These are phyloP conservation scores for Aspergillus pseudotamarii DNA, from an alignment of 2,329 filamentous ascomycete genomes.

Conservation along the genomic window DNA sequence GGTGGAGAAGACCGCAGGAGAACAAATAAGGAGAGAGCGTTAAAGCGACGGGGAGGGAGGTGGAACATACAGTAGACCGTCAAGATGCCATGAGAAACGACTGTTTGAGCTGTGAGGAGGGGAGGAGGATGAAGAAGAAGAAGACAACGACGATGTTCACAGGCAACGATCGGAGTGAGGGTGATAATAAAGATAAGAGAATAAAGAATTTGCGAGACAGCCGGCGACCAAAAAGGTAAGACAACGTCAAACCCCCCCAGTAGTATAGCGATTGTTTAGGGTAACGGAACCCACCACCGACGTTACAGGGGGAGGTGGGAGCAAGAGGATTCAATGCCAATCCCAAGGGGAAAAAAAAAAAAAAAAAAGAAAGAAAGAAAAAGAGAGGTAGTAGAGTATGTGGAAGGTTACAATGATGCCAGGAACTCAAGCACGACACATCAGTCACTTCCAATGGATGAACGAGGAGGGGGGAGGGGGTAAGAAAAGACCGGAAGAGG, in stretches of 20 bases:
- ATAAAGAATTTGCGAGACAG: not conserved
- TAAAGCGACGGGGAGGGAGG: slow-evolving; percentile 17
- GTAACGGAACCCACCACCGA: not conserved
- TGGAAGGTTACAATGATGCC: slow-evolving; percentile 7
- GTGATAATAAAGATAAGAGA: not conserved
- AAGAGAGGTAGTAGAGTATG: not conserved
- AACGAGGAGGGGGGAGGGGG: not conserved
- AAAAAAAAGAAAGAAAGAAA: slow-evolving; percentile 1
- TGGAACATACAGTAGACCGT: slow-evolving; percentile 32
- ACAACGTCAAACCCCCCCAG: not conserved
- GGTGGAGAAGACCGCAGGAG: slow-evolving; percentile 22
- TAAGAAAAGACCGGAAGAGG: slow-evolving; percentile 1
- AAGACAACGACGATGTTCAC: not conserved
- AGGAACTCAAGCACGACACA: not conserved
- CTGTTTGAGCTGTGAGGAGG: slow-evolving; percentile 15
- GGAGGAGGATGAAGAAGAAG: not conserved
- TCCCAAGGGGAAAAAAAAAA: slow-evolving; percentile 2
- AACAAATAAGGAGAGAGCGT: slow-evolving; percentile 26
- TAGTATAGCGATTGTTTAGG: slow-evolving; percentile 3
- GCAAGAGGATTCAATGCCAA: not conserved
- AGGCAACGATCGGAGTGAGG: not conserved
- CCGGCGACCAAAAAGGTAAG: not conserved
- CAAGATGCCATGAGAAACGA: slow-evolving; percentile 38
- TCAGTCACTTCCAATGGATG: not conserved
- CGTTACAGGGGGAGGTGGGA: not conserved